A percentile compares a stretch with the other conserved stretches of the same genome.
Evolutionary conservation across 352 stramenopile genomes (phyloP).

Genomic region (Globisporangium camurandrum): DNA sequence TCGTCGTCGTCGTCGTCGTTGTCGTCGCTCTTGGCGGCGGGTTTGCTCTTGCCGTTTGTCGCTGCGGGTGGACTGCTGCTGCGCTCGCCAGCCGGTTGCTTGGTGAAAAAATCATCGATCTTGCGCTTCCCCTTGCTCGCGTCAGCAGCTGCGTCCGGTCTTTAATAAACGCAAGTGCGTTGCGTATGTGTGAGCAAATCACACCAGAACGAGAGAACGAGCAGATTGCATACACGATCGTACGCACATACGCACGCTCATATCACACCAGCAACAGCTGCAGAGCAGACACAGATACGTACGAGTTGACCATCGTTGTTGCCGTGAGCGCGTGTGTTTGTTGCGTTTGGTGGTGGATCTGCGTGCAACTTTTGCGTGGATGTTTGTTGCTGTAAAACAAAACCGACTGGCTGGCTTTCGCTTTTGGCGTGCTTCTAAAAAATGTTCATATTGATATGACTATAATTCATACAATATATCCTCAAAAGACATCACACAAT

Average conservation of each 20-base stretch:
- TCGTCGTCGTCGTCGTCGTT: constrained; percentile 42
- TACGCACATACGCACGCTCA: background rate
- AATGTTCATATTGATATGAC: too few relatives aligned
- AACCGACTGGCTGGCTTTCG: background rate
- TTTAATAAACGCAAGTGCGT: background rate
- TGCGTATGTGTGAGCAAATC: too few relatives aligned
- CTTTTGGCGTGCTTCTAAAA: too few relatives aligned
- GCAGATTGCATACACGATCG: background rate
- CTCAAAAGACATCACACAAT: too few relatives aligned
- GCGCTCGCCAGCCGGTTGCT: constrained; percentile 7
- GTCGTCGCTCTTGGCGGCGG: constrained; percentile 29
- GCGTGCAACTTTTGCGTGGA: background rate
- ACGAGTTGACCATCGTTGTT: constrained; percentile 25
- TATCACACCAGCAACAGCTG: background rate
- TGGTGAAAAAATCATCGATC: constrained; percentile 18
- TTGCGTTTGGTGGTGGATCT: background rate
- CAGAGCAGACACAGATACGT: constrained; percentile 6
- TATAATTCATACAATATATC: too few relatives aligned
- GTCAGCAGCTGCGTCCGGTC: constrained; percentile 21
- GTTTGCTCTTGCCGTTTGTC: constrained; percentile 32
- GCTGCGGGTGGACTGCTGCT: constrained; percentile 7
- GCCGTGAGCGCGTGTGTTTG: background rate
- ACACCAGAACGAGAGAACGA: too few relatives aligned
- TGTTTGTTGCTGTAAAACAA: background rate
- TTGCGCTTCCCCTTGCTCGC: constrained; percentile 38